Percentiles rank a stretch among this genome's conserved stretches.
These are phyloP conservation scores for Stephania japonica DNA, from an alignment of 164 flowering plant species.

Conservation along the genomic window DNA sequence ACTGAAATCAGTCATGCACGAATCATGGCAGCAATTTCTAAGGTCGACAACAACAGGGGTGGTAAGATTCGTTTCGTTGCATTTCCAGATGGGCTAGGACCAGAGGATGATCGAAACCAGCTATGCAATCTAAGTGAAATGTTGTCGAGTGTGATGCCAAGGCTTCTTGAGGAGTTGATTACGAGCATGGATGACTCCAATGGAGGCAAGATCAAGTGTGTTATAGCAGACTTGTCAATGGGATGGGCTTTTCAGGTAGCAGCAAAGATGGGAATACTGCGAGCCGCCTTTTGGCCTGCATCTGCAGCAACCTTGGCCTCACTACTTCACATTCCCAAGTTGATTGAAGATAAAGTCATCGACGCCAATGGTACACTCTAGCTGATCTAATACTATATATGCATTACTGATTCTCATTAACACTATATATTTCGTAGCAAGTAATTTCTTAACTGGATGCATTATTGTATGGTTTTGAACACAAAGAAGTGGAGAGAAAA, in stretches of 20 bases:
- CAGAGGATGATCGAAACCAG: constrained; percentile 26
- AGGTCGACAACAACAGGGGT: background rate
- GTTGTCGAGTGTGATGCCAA: constrained; percentile 19
- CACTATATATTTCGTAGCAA: too few species aligned
- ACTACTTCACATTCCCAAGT: constrained; percentile 18
- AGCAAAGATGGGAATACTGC: constrained; percentile 8
- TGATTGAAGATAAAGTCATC: constrained; percentile 28
- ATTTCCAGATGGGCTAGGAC: constrained; percentile 31
- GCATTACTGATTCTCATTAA: too few species aligned
- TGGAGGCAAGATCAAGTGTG: constrained; percentile 17
- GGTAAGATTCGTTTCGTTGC: constrained; percentile 19
- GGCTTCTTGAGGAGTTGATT: constrained; percentile 24
- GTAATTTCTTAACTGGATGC: too few species aligned
- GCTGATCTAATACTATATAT: background rate
- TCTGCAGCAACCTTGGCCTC: constrained; percentile 20
- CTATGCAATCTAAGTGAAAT: constrained; percentile 11
- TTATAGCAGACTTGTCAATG: constrained; percentile 30
- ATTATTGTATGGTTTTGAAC: too few species aligned
- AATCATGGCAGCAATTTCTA: background rate
- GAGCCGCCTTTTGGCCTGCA: constrained; percentile 31
- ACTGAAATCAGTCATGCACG: constrained; percentile 16
- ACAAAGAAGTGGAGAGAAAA: too few species aligned
- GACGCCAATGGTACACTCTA: constrained; percentile 11
- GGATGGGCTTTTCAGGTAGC: constrained; percentile 34
- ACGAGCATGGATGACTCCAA: constrained; percentile 14